Evolutionary conservation across 106 monocot species (phyloP), one percentile per base, ranked within the genome.

Genomic region (Dioscorea alata): DNA sequence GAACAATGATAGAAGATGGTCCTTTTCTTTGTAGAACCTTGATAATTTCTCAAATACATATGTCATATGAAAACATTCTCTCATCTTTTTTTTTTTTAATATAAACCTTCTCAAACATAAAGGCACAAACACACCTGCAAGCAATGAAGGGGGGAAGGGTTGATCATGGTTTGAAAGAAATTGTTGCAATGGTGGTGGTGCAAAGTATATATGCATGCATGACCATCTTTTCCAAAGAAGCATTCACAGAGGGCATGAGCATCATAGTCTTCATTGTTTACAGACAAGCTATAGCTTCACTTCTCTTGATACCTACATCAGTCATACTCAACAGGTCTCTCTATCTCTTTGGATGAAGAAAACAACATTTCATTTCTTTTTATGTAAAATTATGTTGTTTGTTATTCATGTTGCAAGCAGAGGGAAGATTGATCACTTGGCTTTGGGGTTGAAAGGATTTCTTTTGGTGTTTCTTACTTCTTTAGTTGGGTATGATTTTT

Each of bases 221-320:
- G 51, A 23, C 74, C 5, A 68, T 85, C n/a, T 63, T 66, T 2
- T 66, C 68, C 25, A 81, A 82, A 56, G 77, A 73, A 0, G 71
- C 74, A 4, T 75, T 82, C 61, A 23, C 23, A 12, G 9, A 66
- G 1, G 81, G 81, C 7, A 57, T 85, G 23, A 85, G 75, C 68
- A 73, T 78, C 20, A 72, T 78, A 68, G 71, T 82, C 25, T 82
- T 85, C 32, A 49, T 85, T 13, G 71, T 81, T 57, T 85, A 85
- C 25, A 50, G 85, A 24, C 85, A 85, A 56, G 50, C 69, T 56
- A 50, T 71, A 8, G 81, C 81, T 33, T 32, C 78, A 22, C 49
- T 85, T 25, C 23, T 78, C 33, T 34, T 85, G 33, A 14, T 64
- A 54, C 78, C 85, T 18, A 23, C 64, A 13, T 49, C 32, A 48